phyloP scores from a whole-genome alignment of 2,329 filamentous ascomycete species.

The Diplodia scrobiculata region DNA sequence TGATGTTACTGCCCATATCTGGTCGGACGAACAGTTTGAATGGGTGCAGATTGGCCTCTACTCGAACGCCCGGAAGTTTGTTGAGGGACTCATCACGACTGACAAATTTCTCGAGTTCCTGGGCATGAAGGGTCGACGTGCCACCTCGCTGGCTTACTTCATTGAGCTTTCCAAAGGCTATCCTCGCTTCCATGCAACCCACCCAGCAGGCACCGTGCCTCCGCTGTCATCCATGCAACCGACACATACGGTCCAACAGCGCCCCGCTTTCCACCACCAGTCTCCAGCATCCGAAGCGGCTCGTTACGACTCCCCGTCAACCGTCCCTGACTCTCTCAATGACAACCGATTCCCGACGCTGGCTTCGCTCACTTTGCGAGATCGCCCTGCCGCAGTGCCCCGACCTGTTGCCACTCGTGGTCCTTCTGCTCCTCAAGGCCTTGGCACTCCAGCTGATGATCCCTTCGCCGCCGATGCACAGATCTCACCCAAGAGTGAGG shows the following conservation, averaged over 20 bases:
- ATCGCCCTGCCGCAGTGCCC: neutral
- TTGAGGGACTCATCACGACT: conserved; percentile 42
- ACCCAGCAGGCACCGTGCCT: neutral
- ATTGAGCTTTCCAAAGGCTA: conserved; percentile 42
- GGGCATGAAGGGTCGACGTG: conserved; percentile 38
- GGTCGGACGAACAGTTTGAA: conserved; percentile 45
- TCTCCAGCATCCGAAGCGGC: neutral
- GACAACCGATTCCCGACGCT: conserved; percentile 14
- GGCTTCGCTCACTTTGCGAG: neutral
- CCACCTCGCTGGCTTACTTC: conserved; percentile 48
- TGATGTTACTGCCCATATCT: conserved; percentile 53
- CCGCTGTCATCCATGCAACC: conserved; percentile 7
- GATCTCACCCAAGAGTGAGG: neutral
- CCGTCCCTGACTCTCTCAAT: neutral
- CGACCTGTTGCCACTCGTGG: conserved; percentile 1
- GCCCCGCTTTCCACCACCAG: neutral
- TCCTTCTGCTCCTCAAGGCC: conserved; percentile 9
- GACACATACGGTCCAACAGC: neutral
- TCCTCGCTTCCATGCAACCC: conserved; percentile 20
- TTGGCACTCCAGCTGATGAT: conserved; percentile 21
- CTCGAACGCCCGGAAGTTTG: conserved; percentile 46
- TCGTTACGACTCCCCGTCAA: conserved; percentile 23
- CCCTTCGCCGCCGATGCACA: conserved; percentile 19
- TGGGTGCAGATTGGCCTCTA: conserved; percentile 53
- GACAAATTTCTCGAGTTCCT: conserved; percentile 5